These are phyloP conservation scores for Sabuloglossum arenarium DNA, from an alignment of 495 filamentous ascomycete genomes.

Conservation along the genomic window DNA sequence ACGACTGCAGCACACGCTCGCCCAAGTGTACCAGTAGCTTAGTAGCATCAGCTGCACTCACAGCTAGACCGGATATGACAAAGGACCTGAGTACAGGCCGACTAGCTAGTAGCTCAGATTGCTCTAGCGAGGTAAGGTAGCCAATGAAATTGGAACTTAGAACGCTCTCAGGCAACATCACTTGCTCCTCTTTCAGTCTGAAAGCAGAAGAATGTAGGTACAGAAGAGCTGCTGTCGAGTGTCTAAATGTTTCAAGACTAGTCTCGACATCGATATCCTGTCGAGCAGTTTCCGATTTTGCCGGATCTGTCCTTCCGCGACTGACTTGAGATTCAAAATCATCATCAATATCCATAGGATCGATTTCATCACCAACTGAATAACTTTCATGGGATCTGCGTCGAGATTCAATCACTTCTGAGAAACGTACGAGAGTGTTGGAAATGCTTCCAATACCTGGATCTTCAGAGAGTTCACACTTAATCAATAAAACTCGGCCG, in stretches of 20 bases:
- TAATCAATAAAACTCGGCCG: not conserved
- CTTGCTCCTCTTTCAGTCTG: not conserved
- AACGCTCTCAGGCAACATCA: constrained; percentile 8
- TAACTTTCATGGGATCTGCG: not conserved
- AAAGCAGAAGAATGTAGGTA: constrained; percentile 11
- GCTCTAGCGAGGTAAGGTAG: constrained; percentile 33
- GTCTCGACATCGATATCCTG: constrained; percentile 24
- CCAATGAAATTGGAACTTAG: constrained; percentile 24
- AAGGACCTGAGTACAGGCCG: constrained; percentile 30
- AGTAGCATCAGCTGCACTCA: constrained; percentile 19
- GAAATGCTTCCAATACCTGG: not conserved
- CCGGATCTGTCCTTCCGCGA: constrained; percentile 18
- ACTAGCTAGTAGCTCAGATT: constrained; percentile 37
- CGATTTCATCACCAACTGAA: not conserved
- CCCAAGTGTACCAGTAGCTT: constrained; percentile 31
- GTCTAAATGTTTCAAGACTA: constrained; percentile 27
- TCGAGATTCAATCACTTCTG: not conserved
- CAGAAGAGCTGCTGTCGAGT: constrained; percentile 21
- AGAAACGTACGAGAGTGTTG: not conserved
- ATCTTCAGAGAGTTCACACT: not conserved
- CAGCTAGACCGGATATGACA: constrained; percentile 22
- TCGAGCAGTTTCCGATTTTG: constrained; percentile 20
- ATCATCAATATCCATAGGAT: constrained; percentile 52
- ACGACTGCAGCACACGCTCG: constrained; percentile 36
- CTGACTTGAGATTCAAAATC: constrained; percentile 37